Percentiles rank a stretch among this genome's conserved stretches.
phyloP scores from a whole-genome alignment of 345 rosid genomes.

The Cardiospermum halicacabum region DNA sequence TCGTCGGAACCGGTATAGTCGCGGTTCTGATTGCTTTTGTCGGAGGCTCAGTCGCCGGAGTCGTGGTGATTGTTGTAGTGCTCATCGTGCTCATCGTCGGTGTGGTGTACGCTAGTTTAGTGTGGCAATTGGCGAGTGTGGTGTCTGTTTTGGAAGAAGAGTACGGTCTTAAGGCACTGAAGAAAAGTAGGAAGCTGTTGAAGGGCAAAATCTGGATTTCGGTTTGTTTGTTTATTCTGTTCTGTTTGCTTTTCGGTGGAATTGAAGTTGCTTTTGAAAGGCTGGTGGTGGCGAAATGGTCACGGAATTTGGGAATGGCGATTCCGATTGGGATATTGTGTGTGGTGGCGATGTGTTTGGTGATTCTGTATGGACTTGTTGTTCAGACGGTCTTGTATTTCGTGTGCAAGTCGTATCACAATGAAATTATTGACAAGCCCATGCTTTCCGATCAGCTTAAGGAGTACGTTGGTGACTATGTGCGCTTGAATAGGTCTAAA shows the following conservation, averaged over 20 bases:
- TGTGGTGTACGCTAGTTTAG: conserved; percentile 32
- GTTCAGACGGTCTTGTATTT: conserved; percentile 43
- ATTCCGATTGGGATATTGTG: conserved; percentile 24
- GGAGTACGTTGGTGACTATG: conserved; percentile 34
- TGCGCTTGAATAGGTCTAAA: conserved; percentile 22
- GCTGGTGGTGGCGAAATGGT: conserved; percentile 7
- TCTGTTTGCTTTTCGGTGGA: conserved; percentile 6
- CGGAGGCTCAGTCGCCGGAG: neutral
- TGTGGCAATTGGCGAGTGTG: conserved; percentile 47
- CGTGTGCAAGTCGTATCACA: conserved; percentile 53
- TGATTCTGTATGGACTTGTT: conserved; percentile 34
- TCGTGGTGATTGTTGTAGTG: neutral
- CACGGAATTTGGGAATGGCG: neutral
- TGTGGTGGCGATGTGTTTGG: conserved; percentile 20
- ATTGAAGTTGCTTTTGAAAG: conserved; percentile 11
- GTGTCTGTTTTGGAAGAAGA: conserved; percentile 50
- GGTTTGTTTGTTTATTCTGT: conserved; percentile 17
- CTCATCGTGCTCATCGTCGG: conserved; percentile 18
- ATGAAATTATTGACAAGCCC: conserved; percentile 36
- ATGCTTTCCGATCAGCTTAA: conserved; percentile 32
- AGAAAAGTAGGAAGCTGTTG: conserved; percentile 29
- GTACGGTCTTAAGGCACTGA: conserved; percentile 40
- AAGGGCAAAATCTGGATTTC: conserved; percentile 37
- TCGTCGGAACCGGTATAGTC: conserved; percentile 13
- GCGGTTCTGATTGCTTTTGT: neutral